Conservation (phyloP, 805 yeast genomes). For the Kodamaea kakaduensis region DNA sequence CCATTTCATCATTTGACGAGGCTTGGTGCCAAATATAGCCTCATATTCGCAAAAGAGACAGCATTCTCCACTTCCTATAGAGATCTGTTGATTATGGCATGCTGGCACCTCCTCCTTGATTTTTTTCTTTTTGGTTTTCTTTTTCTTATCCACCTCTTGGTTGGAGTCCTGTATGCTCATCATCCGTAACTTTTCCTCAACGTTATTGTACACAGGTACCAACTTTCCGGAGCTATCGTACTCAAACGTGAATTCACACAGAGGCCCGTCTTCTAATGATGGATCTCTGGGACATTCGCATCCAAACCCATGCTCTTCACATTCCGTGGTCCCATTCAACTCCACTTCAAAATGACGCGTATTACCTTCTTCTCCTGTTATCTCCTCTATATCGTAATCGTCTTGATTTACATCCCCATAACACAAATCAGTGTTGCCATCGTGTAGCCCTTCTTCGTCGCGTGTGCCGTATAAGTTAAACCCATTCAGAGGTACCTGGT, state of each 20-base stretch:
- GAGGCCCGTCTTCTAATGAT: slow-evolving; percentile 31
- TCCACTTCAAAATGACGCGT: slow-evolving; percentile 41
- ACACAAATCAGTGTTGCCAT: slow-evolving; percentile 22
- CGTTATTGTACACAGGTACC: slow-evolving; percentile 36
- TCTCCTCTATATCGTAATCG: slow-evolving; percentile 38
- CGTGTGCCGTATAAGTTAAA: slow-evolving; percentile 32
- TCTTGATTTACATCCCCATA: slow-evolving; percentile 21
- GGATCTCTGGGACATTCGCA: slow-evolving; percentile 23
- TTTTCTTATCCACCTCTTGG: slow-evolving; percentile 13
- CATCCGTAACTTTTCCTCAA: slow-evolving; percentile 36
- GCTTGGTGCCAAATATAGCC: slow-evolving; percentile 47
- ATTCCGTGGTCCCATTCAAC: slow-evolving; percentile 32
- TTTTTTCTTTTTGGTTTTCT: slow-evolving; percentile 23
- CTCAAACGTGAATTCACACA: slow-evolving; percentile 44
- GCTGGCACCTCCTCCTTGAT: slow-evolving; percentile 8
- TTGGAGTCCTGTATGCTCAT: slow-evolving; percentile 24
- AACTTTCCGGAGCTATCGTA: slow-evolving; percentile 39
- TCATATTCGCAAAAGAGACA: slow-evolving; percentile 54
- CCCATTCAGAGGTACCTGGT: slow-evolving; percentile 16
- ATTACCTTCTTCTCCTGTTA: slow-evolving; percentile 23
- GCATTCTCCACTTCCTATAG: slow-evolving; percentile 14
- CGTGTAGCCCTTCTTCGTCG: slow-evolving; percentile 40
- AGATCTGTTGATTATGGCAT: neutral
- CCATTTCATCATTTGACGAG: slow-evolving; percentile 49
- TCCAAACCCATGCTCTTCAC: slow-evolving; percentile 25